Evolutionary conservation across 176 grass and related monocot genomes (phyloP).

Genomic region (Zea luxurians): DNA sequence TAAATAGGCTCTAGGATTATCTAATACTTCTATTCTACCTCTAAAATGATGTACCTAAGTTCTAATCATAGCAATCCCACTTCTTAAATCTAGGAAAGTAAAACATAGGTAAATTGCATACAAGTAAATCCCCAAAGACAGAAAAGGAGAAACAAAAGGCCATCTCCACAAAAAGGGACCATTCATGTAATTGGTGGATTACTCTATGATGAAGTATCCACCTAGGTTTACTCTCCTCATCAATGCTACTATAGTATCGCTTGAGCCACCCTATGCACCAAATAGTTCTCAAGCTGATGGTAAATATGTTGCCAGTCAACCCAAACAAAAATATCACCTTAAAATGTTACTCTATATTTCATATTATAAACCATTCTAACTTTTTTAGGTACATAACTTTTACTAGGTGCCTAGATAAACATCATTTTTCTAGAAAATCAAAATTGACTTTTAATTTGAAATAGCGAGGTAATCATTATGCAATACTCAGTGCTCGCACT

Average conservation of each 20-base stretch:
- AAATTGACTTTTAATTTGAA: no score
- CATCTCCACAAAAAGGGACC: not conserved
- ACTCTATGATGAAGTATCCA: not conserved
- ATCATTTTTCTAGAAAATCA: no score
- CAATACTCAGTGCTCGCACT: not conserved
- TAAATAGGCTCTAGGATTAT: not conserved
- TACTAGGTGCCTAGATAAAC: no score
- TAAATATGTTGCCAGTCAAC: not conserved
- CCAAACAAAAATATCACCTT: not conserved
- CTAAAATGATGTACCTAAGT: not conserved
- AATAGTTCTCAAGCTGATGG: not conserved
- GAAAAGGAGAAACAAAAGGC: not conserved
- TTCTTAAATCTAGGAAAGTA: not conserved
- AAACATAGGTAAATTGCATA: not conserved
- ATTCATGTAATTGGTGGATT: not conserved
- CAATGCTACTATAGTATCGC: not conserved
- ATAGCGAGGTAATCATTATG: no score
- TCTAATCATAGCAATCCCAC: not conserved
- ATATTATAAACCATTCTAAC: no score
- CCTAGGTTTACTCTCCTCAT: no score
- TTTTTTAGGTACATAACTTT: no score
- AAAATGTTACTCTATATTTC: not conserved
- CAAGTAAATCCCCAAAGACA: not conserved
- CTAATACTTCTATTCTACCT: not conserved
- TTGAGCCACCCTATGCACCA: not conserved